A percentile compares a stretch with the other conserved stretches of the same genome.
Conservation (phyloP, 1,284 basidiomycete genomes). For the Marasmius sp. region DNA sequence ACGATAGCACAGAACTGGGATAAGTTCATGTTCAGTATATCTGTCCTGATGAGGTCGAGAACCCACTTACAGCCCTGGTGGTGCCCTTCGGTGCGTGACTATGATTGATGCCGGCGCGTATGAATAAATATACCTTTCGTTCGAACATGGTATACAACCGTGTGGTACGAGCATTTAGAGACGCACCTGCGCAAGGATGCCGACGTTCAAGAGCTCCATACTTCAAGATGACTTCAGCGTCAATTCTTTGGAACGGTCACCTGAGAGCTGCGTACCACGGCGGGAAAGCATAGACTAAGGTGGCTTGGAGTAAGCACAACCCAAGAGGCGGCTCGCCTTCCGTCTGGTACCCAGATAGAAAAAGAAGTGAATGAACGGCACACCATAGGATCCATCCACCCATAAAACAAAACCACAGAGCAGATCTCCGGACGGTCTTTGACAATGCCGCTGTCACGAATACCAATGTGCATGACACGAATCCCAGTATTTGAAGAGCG, state of each 20-base stretch:
- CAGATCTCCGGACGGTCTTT: not conserved
- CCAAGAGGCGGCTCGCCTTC: conserved; percentile 20
- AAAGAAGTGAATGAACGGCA: conserved; percentile 19
- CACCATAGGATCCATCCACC: conserved; percentile 22
- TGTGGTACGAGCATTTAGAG: too few relatives aligned
- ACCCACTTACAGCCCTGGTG: not conserved
- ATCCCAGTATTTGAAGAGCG: conserved; percentile 2
- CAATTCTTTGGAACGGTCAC: not conserved
- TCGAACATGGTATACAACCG: not conserved
- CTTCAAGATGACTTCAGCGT: not conserved
- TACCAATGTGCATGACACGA: not conserved
- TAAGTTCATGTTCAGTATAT: not conserved
- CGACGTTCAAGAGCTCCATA: conserved; percentile 1
- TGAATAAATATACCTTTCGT: not conserved
- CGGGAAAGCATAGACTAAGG: conserved; percentile 22
- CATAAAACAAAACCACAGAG: conserved; percentile 6
- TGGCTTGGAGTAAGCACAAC: conserved; percentile 24
- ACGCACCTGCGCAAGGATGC: conserved; percentile 1
- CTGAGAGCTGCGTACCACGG: conserved; percentile 1
- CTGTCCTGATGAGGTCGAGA: not conserved
- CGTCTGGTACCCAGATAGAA: conserved; percentile 22
- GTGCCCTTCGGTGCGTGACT: not conserved
- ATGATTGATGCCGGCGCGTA: not conserved
- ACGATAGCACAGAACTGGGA: not conserved
- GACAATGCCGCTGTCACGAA: not conserved